Evolutionary conservation across 345 rosid species (phyloP).

Genomic region (Brassica juncea): DNA sequence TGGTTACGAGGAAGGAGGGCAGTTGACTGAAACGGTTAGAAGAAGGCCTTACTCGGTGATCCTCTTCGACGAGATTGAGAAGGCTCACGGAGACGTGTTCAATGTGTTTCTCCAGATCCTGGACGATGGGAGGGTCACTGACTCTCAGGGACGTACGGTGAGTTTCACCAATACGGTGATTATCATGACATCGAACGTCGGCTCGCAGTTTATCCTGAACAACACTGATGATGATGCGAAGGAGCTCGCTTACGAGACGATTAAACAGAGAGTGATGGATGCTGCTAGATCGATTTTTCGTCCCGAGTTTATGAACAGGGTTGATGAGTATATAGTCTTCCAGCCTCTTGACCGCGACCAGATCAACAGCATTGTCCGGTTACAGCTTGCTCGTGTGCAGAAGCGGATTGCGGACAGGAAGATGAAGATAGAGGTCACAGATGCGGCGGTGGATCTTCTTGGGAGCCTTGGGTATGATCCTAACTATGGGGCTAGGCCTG

Average conservation of each 20-base stretch:
- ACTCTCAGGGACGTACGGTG: conserved; percentile 94
- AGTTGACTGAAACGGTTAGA: conserved; percentile 86
- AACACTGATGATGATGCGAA: conserved; percentile 72
- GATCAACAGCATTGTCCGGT: conserved; percentile 75
- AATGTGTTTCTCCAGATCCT: conserved; percentile 95
- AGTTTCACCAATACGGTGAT: conserved; percentile 91
- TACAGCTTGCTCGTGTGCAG: conserved; percentile 95
- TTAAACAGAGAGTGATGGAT: conserved; percentile 82
- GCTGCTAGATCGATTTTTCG: conserved; percentile 97
- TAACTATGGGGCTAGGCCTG: conserved; percentile 66
- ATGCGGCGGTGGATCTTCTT: conserved; percentile 74
- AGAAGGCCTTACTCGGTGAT: conserved; percentile 95
- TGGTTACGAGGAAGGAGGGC: conserved; percentile 99
- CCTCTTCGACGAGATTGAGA: conserved; percentile 97
- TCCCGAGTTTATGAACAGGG: conserved; percentile 97
- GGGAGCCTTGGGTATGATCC: conserved; percentile 51
- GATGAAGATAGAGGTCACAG: conserved; percentile 69
- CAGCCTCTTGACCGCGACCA: conserved; percentile 87
- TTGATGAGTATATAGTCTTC: conserved; percentile 98
- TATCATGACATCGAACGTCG: conserved; percentile 95
- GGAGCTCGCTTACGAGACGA: conserved; percentile 72
- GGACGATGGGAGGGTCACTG: conserved; percentile 97
- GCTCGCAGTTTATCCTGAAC: conserved; percentile 80
- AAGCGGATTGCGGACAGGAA: conserved; percentile 85
- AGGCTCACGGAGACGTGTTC: conserved; percentile 91